These are phyloP conservation scores for Saturnispora hagleri DNA, from an alignment of 805 yeast genomes.

Conservation along the genomic window DNA sequence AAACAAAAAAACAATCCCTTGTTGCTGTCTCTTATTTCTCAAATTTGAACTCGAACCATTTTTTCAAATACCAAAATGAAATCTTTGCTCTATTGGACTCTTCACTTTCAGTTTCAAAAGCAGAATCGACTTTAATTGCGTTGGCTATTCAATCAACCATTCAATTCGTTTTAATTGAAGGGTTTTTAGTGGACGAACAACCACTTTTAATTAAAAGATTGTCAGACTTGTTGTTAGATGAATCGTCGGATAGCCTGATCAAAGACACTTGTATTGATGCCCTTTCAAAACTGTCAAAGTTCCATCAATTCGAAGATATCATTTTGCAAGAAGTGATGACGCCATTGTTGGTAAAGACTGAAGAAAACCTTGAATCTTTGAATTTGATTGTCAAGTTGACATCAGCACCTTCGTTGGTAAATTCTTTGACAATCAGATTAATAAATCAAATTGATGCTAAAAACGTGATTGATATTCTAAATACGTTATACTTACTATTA, in stretches of 20 bases:
- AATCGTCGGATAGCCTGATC: slow-evolving; percentile 36
- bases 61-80: slow-evolving; percentile 51
- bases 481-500: slow-evolving; percentile 1
- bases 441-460: slow-evolving; percentile 3
- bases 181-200: slow-evolving; percentile 30
- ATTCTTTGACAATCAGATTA: slow-evolving; percentile 8
- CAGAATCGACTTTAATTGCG: slow-evolving; percentile 62
- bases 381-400: slow-evolving; percentile 1
- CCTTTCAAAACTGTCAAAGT: slow-evolving; percentile 37
- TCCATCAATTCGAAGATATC: slow-evolving; percentile 8
- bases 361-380: background rate
- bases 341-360: background rate
- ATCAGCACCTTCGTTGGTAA: slow-evolving; percentile 8
- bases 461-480: background rate
- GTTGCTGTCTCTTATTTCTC: slow-evolving; percentile 13
- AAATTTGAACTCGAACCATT: slow-evolving; percentile 26
- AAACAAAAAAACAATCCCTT: slow-evolving; percentile 7
- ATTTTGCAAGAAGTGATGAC: background rate
- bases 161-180: slow-evolving; percentile 41
- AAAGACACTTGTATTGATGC: slow-evolving; percentile 47
- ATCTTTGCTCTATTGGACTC: slow-evolving; percentile 60
- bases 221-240: slow-evolving; percentile 50
- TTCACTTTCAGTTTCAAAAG: slow-evolving; percentile 54
- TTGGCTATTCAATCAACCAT: slow-evolving; percentile 58
- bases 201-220: slow-evolving; percentile 46